These are phyloP conservation scores for Apiospora hydei DNA, from an alignment of 2,329 filamentous ascomycete species.

Conservation along the genomic window DNA sequence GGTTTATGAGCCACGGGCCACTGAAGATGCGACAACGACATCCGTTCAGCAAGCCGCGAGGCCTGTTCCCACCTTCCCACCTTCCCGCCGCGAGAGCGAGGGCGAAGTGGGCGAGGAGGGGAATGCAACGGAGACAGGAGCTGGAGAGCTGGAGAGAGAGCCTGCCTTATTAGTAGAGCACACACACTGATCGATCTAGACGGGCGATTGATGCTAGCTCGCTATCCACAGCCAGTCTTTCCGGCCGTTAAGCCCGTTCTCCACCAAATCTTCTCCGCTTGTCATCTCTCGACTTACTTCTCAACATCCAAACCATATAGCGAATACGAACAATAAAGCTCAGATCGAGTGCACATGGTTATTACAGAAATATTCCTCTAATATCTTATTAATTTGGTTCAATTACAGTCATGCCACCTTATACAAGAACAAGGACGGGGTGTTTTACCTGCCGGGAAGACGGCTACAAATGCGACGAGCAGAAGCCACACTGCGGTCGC, in stretches of 20 bases:
- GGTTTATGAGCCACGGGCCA: not conserved
- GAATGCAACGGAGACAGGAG: not conserved
- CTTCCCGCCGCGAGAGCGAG: not conserved
- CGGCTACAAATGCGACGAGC: constrained; percentile 45
- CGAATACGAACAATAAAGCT: not conserved
- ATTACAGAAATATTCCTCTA: not conserved
- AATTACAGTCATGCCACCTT: constrained; percentile 1
- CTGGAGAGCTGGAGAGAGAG: constrained; percentile 3
- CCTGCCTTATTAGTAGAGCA: not conserved
- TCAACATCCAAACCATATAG: not conserved
- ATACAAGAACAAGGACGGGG: constrained; percentile 38
- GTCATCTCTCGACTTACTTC: not conserved
- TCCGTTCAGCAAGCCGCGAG: not conserved
- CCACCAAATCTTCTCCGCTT: constrained; percentile 11
- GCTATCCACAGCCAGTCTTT: not conserved
- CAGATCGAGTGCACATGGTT: not conserved
- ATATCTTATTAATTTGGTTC: not conserved
- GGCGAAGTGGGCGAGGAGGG: not conserved
- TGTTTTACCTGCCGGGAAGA: constrained; percentile 42
- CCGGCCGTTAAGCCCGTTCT: constrained; percentile 2
- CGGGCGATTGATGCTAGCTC: not conserved
- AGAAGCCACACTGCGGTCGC: constrained; percentile 40
- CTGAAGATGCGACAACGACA: not conserved
- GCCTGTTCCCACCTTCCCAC: not conserved
- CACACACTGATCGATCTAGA: not conserved